Base-by-base conservation (phyloP, 2,329 filamentous ascomycete species). In the Fusarium falciforme region DNA sequence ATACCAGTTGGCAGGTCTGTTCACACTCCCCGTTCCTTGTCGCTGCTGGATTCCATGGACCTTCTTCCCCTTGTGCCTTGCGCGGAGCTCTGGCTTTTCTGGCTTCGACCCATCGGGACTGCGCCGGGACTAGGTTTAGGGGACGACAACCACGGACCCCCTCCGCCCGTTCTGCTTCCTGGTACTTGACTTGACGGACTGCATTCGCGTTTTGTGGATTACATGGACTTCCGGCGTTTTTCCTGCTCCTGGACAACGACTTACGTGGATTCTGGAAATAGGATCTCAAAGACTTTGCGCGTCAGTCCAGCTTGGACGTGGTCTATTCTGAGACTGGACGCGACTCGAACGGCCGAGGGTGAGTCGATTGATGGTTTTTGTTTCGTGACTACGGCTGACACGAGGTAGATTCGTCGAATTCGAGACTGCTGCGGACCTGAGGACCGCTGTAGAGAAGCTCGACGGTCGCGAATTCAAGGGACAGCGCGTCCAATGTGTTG, bases 1-100 rank as follows among this genome's bases (percentile, higher is more conserved):
- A 98, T 89, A 99, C 96, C 89, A 98, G 95, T 91, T 99, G 96
- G 96, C 96, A 99, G 96, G 96, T 99, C 93, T 96, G 96, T 93
- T 87, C 83, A 83, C 83, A 84, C 88, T 87, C 87, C 90, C 87
- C 86, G 86, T 89, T 89, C 83, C 80, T 89, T 87, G 83, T 84
- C 82, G 81, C 80, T 84, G 84, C 80, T 84, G 84, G 84, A 84
- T 78, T 81, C 82, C 77, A 81, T 80, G 84, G 84, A 84, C 77
- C 71, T 60, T 76, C 74, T 66, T 71, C 75, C 72, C 75, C 74
- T 77, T 77, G 72, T 80, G 72, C 70, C 75, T 76, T 74, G 76
- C 77, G 74, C 77, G 79, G 77, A 79, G 74, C 76, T 66, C 75
- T 79, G 79, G 76, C 78, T 77, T 77, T 71, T 72, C 76, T 77